Percentiles rank a stretch among this genome's conserved stretches.
These are phyloP conservation scores for Thuja plicata DNA, from an alignment of 83 land plant species.

Conservation along the genomic window DNA sequence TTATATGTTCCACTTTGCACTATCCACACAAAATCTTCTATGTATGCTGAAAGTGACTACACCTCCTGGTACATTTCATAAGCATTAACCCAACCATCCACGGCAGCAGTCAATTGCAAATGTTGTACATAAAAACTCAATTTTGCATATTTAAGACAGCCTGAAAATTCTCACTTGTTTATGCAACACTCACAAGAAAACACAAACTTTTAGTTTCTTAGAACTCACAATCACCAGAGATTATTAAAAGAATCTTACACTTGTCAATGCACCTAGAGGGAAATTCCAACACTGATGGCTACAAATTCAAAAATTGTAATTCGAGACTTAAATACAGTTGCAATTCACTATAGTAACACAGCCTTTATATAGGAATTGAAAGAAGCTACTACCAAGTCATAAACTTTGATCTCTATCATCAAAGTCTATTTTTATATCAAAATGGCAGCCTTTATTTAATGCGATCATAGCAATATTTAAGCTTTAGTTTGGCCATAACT, in stretches of 20 bases:
- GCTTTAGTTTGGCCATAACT: background rate
- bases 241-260: background rate
- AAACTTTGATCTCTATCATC: background rate
- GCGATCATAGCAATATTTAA: too few relatives aligned
- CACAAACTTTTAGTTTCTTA: too few relatives aligned
- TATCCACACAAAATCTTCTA: background rate
- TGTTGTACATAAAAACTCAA: background rate
- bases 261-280: background rate
- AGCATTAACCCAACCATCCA: background rate
- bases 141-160: background rate
- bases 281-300: background rate
- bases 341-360: background rate
- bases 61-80: background rate
- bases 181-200: background rate
- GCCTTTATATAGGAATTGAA: background rate
- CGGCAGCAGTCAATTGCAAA: background rate
- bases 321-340: background rate
- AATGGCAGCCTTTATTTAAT: background rate
- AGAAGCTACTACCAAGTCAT: background rate
- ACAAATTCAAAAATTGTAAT: background rate
- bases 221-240: background rate
- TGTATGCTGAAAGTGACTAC: background rate
- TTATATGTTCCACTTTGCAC: background rate
- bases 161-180: background rate
- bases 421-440: too few relatives aligned